These are phyloP conservation scores for Alternaria sp. DNA, from an alignment of 2,329 filamentous ascomycete genomes.

Conservation along the genomic window DNA sequence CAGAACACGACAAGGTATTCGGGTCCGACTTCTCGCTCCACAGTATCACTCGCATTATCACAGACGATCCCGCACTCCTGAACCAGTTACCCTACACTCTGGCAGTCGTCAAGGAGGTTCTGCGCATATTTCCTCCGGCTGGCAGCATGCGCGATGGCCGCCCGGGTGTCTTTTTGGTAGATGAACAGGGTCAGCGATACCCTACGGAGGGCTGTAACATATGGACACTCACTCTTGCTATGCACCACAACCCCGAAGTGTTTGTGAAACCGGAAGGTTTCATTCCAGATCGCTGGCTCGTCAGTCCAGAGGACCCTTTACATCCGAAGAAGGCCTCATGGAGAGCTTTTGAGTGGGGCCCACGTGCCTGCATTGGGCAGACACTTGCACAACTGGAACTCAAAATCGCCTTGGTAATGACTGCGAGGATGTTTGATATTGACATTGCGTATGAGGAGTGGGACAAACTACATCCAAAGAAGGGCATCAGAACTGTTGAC, in stretches of 20 bases:
- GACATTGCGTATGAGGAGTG: conserved; percentile 23
- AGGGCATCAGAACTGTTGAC: conserved; percentile 24
- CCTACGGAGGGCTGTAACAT: conserved; percentile 20
- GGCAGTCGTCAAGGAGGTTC: conserved; percentile 47
- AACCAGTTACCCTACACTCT: conserved; percentile 39
- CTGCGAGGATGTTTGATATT: conserved; percentile 17
- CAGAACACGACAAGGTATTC: conserved; percentile 41
- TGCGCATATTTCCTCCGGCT: conserved; percentile 42
- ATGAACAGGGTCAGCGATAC: conserved; percentile 9
- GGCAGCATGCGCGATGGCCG: conserved; percentile 35
- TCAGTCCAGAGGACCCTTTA: conserved; percentile 11
- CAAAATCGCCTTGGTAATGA: conserved; percentile 20
- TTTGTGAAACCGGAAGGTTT: conserved; percentile 26
- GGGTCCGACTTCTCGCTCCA: conserved; percentile 23
- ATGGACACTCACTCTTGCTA: conserved; percentile 14
- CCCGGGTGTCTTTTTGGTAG: conserved; percentile 6
- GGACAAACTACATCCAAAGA: conserved; percentile 27
- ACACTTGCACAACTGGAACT: conserved; percentile 46
- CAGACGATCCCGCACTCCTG: conserved; percentile 27
- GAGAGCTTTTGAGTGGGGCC: conserved; percentile 51
- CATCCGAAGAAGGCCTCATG: conserved; percentile 26
- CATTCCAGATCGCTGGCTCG: conserved; percentile 34
- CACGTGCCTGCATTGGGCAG: conserved; percentile 51
- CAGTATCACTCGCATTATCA: neutral
- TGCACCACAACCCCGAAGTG: conserved; percentile 27